These are phyloP conservation scores for Pythium phragmitis DNA, from an alignment of 352 stramenopile genomes.

Conservation along the genomic window DNA sequence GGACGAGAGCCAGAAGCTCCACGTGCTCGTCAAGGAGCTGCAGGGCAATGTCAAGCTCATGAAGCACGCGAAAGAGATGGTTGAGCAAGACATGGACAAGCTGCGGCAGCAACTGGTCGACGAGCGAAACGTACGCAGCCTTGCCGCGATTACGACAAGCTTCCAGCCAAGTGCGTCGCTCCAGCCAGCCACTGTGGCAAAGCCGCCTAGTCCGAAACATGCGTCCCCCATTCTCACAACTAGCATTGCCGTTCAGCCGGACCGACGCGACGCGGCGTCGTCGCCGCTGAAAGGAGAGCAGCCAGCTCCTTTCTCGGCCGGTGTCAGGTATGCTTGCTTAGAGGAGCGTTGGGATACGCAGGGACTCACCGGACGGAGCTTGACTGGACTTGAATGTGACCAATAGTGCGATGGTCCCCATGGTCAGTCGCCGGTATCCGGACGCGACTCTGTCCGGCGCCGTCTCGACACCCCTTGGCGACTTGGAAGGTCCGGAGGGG, in stretches of 20 bases:
- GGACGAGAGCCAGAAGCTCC: constrained; percentile 80
- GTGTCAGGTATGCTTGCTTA: constrained; percentile 8
- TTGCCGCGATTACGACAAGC: constrained; percentile 6
- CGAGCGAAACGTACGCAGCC: constrained; percentile 42
- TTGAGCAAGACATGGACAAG: constrained; percentile 62
- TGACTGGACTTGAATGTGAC: neutral
- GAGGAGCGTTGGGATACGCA: neutral
- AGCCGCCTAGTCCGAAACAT: constrained; percentile 13
- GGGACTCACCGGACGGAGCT: neutral
- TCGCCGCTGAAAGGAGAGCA: constrained; percentile 48
- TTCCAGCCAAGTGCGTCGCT: neutral
- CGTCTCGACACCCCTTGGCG: neutral
- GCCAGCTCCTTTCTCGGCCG: constrained; percentile 8
- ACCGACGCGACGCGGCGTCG: constrained; percentile 61
- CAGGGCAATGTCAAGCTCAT: constrained; percentile 82
- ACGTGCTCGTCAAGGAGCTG: constrained; percentile 76
- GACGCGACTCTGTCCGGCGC: constrained; percentile 7
- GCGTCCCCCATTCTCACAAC: neutral
- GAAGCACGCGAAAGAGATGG: constrained; percentile 69
- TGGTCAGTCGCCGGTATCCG: constrained; percentile 22
- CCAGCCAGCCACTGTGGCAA: neutral
- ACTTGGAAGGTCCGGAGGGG: constrained; percentile 20
- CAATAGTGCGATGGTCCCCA: constrained; percentile 8
- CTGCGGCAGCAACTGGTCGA: constrained; percentile 70
- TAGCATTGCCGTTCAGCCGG: constrained; percentile 24